phyloP scores from a whole-genome alignment of 2,329 filamentous ascomycete genomes.

The Didymella pinodella region DNA sequence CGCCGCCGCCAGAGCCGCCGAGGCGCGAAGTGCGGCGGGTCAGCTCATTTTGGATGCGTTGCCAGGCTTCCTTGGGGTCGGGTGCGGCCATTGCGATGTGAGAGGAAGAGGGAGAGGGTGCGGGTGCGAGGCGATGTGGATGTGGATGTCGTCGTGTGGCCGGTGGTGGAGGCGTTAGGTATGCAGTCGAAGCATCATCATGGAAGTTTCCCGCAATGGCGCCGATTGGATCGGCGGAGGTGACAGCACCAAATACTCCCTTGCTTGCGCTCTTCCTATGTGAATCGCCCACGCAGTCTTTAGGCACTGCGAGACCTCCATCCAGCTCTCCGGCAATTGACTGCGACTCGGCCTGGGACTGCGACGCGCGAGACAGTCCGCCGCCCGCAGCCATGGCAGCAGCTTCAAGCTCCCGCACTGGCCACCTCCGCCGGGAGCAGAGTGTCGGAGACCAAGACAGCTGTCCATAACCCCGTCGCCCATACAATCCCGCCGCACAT shows the following conservation, averaged over 20 bases:
- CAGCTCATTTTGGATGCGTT: conserved; percentile 69
- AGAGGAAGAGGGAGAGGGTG: not conserved
- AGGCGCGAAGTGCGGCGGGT: conserved; percentile 55
- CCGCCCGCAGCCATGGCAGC: conserved; percentile 1
- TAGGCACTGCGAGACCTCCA: not conserved
- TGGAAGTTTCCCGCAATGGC: conserved; percentile 41
- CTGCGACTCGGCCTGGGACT: not conserved
- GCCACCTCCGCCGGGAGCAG: conserved; percentile 31
- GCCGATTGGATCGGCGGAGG: conserved; percentile 9
- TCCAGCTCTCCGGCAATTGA: too few relatives aligned
- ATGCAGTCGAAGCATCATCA: conserved; percentile 34
- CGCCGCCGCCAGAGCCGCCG: conserved; percentile 59
- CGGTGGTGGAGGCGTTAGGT: conserved; percentile 24
- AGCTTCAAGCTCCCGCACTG: conserved; percentile 36
- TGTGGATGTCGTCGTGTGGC: too few relatives aligned
- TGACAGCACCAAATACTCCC: not conserved
- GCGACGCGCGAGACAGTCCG: conserved; percentile 8
- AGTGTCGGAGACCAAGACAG: conserved; percentile 36
- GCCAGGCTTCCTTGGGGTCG: conserved; percentile 72
- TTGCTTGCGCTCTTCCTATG: not conserved
- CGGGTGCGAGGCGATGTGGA: not conserved
- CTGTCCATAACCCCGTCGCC: conserved; percentile 46
- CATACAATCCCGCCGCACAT: conserved; percentile 13
- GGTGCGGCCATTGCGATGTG: conserved; percentile 46
- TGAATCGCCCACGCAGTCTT: not conserved